Evolutionary conservation across 192 early-diverging fungal genomes (phyloP).

Genomic region (Umbelopsis isabellina): DNA sequence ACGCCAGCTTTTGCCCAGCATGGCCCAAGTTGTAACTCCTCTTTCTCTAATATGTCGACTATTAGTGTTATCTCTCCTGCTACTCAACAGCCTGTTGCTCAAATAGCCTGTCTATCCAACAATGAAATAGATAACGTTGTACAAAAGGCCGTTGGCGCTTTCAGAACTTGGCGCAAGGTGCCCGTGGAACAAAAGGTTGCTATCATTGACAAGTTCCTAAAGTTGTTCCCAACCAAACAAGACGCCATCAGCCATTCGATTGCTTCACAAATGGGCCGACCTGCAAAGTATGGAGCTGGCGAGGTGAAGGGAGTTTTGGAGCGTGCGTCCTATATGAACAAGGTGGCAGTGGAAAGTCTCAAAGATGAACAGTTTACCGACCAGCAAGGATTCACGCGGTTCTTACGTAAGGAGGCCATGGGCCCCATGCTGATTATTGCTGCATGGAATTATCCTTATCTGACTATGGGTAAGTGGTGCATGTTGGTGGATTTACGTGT

Average conservation of each 20-base stretch:
- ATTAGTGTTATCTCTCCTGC: slow-evolving; percentile 38
- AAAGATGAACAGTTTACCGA: slow-evolving; percentile 60
- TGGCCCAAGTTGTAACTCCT: neutral
- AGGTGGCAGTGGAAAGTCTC: slow-evolving; percentile 65
- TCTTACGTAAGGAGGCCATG: slow-evolving; percentile 72
- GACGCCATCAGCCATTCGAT: slow-evolving; percentile 62
- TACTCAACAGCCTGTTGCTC: slow-evolving; percentile 26
- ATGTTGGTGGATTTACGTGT: neutral
- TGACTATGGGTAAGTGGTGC: slow-evolving; percentile 47
- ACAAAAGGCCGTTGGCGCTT: slow-evolving; percentile 45
- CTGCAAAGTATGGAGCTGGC: slow-evolving; percentile 61
- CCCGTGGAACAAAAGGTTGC: slow-evolving; percentile 56
- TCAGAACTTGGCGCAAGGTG: slow-evolving; percentile 56
- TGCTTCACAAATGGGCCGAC: slow-evolving; percentile 72
- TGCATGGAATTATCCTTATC: slow-evolving; percentile 86
- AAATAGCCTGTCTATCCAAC: slow-evolving; percentile 21
- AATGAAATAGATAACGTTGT: slow-evolving; percentile 48
- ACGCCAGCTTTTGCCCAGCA: neutral
- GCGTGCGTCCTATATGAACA: slow-evolving; percentile 68
- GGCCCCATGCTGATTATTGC: slow-evolving; percentile 51
- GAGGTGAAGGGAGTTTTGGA: slow-evolving; percentile 75
- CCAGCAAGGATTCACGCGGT: slow-evolving; percentile 57
- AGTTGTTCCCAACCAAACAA: slow-evolving; percentile 55
- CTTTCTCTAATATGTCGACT: slow-evolving; percentile 17
- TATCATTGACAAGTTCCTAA: slow-evolving; percentile 54